Base-by-base conservation (phyloP, 208 protist species). In the Leishmania tarentolae region DNA sequence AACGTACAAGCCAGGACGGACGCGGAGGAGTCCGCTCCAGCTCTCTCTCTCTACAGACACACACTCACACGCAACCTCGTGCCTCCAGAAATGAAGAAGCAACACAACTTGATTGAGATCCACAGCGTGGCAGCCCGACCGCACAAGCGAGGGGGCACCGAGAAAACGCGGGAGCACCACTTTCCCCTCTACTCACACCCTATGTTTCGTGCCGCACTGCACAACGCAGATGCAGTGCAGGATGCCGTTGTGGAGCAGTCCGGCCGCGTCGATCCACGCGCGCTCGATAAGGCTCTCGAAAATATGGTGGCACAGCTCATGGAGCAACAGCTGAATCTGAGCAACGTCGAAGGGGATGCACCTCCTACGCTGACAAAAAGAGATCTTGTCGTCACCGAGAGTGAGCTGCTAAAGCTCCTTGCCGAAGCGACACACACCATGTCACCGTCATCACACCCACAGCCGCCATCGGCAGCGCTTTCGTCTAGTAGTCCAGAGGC, bases 161-260 rank as follows among this genome's bases (percentile, higher is more conserved):
- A n/a, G 35, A 77, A 13, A 11, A 83, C 93, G 13, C 87, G 87
- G 4, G 44, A 50, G 35, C 84, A 96, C 76, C 74, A 85, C 75
- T 96, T 96, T 65, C 91, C 93, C 3, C 74, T 94, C 65, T 92
- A 86, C 73, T 96, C 93, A 0, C 90, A 96, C 68, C 93, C 93
- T 11, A 61, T 91, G n/a, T 89, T 92, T 52, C 91, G 90, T 37
- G 83, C 83, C 2, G 83, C 83, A 2, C 53, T 66, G 11, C 70
- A 40, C 44, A 83, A 82, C 57, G 69, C 42, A 15, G 56, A 40
- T n/a, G 78, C 78, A 2, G 66, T 83, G 17, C 78, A 66, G 50
- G 31, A 44, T 21, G 82, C 77, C 35, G 24, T 85, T 21, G 73
- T 6, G 3, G 61, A 52, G 13, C 76, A 85, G 44, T 56, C 71